A percentile compares a stretch with the other conserved stretches of the same genome.
These are phyloP conservation scores for Saturnispora dispora DNA, from an alignment of 805 yeast genomes.

Conservation along the genomic window DNA sequence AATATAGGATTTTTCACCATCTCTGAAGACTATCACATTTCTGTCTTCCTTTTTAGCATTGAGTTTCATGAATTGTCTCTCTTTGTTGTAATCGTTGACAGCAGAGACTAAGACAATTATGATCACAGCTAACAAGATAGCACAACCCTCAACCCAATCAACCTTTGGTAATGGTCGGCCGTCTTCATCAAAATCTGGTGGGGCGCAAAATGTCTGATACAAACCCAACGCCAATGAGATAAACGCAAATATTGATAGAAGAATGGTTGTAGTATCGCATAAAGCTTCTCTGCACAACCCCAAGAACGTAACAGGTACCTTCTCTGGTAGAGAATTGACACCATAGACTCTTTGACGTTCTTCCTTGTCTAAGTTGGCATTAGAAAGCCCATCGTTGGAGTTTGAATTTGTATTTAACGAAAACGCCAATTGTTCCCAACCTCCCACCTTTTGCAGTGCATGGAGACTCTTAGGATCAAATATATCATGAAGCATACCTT, in stretches of 20 bases:
- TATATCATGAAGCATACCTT: slow-evolving; percentile 35
- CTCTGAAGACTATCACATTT: slow-evolving; percentile 64
- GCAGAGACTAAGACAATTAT: slow-evolving; percentile 93
- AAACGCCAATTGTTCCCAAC: slow-evolving; percentile 29
- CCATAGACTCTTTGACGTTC: slow-evolving; percentile 50
- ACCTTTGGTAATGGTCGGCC: slow-evolving; percentile 74
- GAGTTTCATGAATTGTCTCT: slow-evolving; percentile 79
- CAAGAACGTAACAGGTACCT: slow-evolving; percentile 59
- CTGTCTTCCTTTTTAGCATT: slow-evolving; percentile 86
- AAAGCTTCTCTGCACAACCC: slow-evolving; percentile 70
- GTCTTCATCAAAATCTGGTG: slow-evolving; percentile 64
- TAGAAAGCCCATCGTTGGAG: slow-evolving; percentile 33
- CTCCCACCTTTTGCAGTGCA: slow-evolving; percentile 36
- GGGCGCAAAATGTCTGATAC: slow-evolving; percentile 86
- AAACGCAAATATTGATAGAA: slow-evolving; percentile 78
- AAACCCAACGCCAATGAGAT: slow-evolving; percentile 85
- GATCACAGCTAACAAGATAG: slow-evolving; percentile 81
- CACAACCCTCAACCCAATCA: slow-evolving; percentile 99
- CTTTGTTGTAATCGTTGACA: slow-evolving; percentile 94
- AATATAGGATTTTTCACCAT: slow-evolving; percentile 56
- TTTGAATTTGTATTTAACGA: slow-evolving; percentile 29
- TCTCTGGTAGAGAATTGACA: slow-evolving; percentile 61
- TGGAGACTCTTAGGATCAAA: slow-evolving; percentile 57
- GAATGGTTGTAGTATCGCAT: slow-evolving; percentile 82
- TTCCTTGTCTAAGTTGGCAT: slow-evolving; percentile 23